Evolutionary conservation across 139 green algal species (phyloP), one percentile per base, ranked within the genome.

Genomic region (Chlorella sp.): DNA sequence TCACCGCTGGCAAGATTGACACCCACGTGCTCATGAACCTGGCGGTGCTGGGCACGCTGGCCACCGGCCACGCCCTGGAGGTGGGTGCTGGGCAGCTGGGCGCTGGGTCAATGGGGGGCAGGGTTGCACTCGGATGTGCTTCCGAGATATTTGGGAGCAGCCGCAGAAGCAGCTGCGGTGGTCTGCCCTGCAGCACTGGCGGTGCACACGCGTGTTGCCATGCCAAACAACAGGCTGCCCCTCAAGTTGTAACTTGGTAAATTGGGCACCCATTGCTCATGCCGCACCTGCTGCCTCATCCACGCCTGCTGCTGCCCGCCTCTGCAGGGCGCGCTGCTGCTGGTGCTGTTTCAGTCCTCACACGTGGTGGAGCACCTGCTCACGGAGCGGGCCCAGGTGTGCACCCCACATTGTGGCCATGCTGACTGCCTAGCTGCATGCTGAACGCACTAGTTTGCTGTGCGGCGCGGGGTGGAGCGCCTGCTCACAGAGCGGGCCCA

Each of bases 21-120:
- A 96, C 94, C 1, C 95, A 98, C 44, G 94, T 97, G 68, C 90
- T 98, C 28, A 98, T 96, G 92, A 90, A 88, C 7, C 87, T 97
- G 57, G 92, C 94, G 2, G 93, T 92, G 11, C 38, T 94, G 57
- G 94, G 94, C 67, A 96, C 94, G 2, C 78, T 96, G 62, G 89
- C 88, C 34, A 88, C 96, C 68, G 94, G 94, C 0, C 87, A 93
- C 73, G 90, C 91, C 0, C 75, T 93, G 13, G 95, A 97, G 93
- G 94, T 96, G 74, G 36, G 90, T 18, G 12, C 44, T 36, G 36
- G 26, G 39, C 32, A n/a, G 70, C 7, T 57, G 36, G 3, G 11
- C 34, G 36, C 70, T 57, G 51, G 51, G 44, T 11, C 7, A 11
- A n/a, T n/a, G n/a, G n/a, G n/a, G n/a, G n/a, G n/a, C n/a, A n/a